These are phyloP conservation scores for Penicillium argentinense DNA, from an alignment of 495 filamentous ascomycete species.

Conservation along the genomic window DNA sequence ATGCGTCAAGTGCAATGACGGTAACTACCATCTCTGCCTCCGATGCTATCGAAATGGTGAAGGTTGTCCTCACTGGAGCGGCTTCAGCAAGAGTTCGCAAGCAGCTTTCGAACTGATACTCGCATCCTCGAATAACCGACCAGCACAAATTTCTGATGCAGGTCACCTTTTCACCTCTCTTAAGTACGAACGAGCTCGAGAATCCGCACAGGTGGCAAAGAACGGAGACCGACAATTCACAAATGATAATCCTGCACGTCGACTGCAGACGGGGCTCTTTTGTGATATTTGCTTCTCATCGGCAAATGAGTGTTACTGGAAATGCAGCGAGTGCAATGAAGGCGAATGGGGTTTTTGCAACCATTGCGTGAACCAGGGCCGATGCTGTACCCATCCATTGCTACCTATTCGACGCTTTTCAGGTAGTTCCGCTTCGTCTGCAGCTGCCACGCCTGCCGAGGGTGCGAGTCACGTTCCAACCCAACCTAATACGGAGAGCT, in stretches of 20 bases:
- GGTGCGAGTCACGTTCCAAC: slow-evolving; percentile 17
- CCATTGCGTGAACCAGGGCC: slow-evolving; percentile 72
- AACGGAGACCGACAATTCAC: slow-evolving; percentile 45
- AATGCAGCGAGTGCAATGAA: slow-evolving; percentile 79
- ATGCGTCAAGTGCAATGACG: slow-evolving; percentile 67
- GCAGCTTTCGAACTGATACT: slow-evolving; percentile 51
- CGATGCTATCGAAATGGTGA: slow-evolving; percentile 71
- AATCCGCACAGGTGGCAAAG: slow-evolving; percentile 23
- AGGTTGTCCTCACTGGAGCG: slow-evolving; percentile 78
- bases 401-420: slow-evolving; percentile 59
- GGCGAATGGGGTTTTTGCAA: slow-evolving; percentile 93
- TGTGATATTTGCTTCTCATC: slow-evolving; percentile 71
- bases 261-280: slow-evolving; percentile 79
- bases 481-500: slow-evolving; percentile 41
- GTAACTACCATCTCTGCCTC: slow-evolving; percentile 73
- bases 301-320: slow-evolving; percentile 80
- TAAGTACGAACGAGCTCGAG: slow-evolving; percentile 61
- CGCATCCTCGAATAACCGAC: slow-evolving; percentile 42
- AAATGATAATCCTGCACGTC: slow-evolving; percentile 60
- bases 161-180: slow-evolving; percentile 69
- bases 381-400: slow-evolving; percentile 74
- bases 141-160: slow-evolving; percentile 38
- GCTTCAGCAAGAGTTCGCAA: slow-evolving; percentile 66
- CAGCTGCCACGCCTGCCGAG: slow-evolving; percentile 22
- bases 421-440: slow-evolving; percentile 20